These are phyloP conservation scores for Fusarium sp. DNA, from an alignment of 2,329 filamentous ascomycete species.

Conservation along the genomic window DNA sequence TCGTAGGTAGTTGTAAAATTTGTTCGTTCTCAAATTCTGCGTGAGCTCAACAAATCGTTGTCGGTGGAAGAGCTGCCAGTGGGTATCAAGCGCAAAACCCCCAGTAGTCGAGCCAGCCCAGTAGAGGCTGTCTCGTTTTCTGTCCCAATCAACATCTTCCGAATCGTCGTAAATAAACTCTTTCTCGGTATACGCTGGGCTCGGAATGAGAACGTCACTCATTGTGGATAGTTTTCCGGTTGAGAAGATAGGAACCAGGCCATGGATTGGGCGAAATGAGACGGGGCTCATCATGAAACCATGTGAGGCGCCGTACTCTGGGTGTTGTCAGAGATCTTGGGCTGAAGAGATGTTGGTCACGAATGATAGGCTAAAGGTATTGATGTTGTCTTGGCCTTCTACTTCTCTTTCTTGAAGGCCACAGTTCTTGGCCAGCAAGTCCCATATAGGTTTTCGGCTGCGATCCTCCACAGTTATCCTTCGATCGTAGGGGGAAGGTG, in stretches of 20 bases:
- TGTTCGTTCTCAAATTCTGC: background rate
- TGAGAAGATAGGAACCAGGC: slow-evolving; percentile 58
- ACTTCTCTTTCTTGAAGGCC: background rate
- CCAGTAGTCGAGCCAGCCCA: slow-evolving; percentile 68
- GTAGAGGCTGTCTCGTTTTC: slow-evolving; percentile 62
- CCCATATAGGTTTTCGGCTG: slow-evolving; percentile 45
- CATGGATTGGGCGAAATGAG: slow-evolving; percentile 53
- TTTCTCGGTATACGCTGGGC: slow-evolving; percentile 57
- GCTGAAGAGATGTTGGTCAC: slow-evolving; percentile 44
- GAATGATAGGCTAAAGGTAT: slow-evolving; percentile 50
- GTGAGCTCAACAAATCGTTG: background rate
- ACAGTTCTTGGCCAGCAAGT: slow-evolving; percentile 47
- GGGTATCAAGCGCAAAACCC: slow-evolving; percentile 48
- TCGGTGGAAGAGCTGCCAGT: slow-evolving; percentile 50
- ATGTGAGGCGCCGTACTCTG: slow-evolving; percentile 56
- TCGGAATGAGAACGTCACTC: slow-evolving; percentile 63
- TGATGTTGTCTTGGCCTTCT: background rate
- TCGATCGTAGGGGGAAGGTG: background rate
- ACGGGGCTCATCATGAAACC: slow-evolving; percentile 57
- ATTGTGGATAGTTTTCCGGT: slow-evolving; percentile 57
- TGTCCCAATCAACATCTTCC: slow-evolving; percentile 58
- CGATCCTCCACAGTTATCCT: slow-evolving; percentile 35
- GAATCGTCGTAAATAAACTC: slow-evolving; percentile 54
- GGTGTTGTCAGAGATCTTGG: slow-evolving; percentile 56
- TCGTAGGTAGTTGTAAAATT: background rate